A percentile compares a stretch with the other conserved stretches of the same genome.
Conservation (phyloP, 306 rosid genomes). For the Quercus wislizeni region DNA sequence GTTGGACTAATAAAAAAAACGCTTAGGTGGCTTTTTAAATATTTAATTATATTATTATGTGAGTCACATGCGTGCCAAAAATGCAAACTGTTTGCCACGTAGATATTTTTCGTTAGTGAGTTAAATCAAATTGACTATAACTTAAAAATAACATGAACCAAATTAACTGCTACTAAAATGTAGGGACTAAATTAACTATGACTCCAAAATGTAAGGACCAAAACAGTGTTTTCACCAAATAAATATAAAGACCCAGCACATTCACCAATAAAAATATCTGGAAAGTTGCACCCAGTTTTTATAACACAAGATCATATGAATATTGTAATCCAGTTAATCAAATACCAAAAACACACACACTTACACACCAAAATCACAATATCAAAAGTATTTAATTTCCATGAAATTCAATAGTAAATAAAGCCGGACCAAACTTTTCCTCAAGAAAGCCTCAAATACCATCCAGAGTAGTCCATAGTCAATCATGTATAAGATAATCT, state of each 20-base stretch:
- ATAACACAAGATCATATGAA: background rate
- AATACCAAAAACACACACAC: background rate
- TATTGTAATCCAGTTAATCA: background rate
- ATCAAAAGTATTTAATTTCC: background rate
- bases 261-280: background rate
- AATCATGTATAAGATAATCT: slow-evolving; percentile 14
- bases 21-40: too few species aligned
- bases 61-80: too few species aligned
- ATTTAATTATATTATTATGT: too few species aligned
- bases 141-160: too few species aligned
- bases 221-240: background rate
- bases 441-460: slow-evolving; percentile 24
- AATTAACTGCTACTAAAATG: too few species aligned
- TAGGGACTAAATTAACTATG: too few species aligned
- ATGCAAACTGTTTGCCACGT: too few species aligned
- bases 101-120: too few species aligned
- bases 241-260: background rate
- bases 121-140: too few species aligned
- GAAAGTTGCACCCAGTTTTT: background rate
- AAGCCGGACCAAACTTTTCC: background rate
- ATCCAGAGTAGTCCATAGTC: slow-evolving; percentile 4
- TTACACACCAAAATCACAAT: background rate
- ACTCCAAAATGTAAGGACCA: too few species aligned
- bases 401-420: background rate
- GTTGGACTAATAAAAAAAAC: too few species aligned